phyloP scores from a whole-genome alignment of 75 land plant species.

The Gnetum montanum region DNA sequence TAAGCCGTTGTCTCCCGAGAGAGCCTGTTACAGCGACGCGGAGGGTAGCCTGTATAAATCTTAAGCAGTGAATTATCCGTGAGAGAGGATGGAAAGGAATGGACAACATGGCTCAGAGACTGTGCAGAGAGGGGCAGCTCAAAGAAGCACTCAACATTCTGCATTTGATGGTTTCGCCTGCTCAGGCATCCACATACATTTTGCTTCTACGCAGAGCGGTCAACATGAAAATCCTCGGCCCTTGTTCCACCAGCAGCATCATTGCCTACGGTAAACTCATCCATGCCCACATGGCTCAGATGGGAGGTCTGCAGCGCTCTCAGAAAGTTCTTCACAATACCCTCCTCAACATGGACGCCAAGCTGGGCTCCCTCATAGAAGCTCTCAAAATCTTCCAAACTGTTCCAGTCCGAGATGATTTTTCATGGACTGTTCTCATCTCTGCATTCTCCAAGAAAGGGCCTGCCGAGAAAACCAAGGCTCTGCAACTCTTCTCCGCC shows the following conservation, averaged over 20 bases:
- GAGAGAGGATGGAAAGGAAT: too few relatives aligned
- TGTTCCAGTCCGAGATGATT: constrained; percentile 13
- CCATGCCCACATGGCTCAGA: neutral
- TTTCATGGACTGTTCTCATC: constrained; percentile 39
- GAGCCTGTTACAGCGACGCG: too few relatives aligned
- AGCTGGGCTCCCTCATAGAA: constrained; percentile 10
- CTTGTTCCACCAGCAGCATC: too few relatives aligned
- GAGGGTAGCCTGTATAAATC: too few relatives aligned
- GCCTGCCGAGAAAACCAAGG: neutral
- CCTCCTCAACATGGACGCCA: constrained; percentile 8
- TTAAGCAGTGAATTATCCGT: too few relatives aligned
- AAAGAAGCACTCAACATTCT: neutral
- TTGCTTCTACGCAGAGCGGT: neutral
- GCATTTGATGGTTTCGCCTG: neutral
- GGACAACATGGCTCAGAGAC: too few relatives aligned
- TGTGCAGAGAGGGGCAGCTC: neutral
- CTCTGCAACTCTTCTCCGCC: too few relatives aligned
- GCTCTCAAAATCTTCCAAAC: constrained; percentile 23
- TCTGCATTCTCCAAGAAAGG: constrained; percentile 9
- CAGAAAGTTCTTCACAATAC: neutral
- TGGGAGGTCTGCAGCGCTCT: neutral
- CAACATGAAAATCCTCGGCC: neutral
- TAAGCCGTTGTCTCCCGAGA: too few relatives aligned
- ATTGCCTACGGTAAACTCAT: neutral
- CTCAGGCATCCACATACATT: neutral